phyloP scores from a whole-genome alignment of 306 rosid species.

The Vigna nakashimae region DNA sequence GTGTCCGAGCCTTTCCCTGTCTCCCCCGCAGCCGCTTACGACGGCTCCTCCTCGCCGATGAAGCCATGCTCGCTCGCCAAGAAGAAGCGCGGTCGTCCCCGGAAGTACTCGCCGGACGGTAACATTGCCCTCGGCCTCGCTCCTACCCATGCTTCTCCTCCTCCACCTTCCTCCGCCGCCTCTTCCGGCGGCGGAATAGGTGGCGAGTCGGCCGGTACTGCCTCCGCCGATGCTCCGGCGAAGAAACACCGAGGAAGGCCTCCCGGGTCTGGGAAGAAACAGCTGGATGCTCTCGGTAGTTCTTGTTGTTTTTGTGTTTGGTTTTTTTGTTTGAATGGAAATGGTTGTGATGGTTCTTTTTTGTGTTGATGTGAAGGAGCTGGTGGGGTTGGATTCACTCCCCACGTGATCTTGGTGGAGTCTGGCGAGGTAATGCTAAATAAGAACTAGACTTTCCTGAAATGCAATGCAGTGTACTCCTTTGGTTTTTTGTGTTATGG shows the following conservation, averaged over 20 bases:
- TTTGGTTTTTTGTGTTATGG: conserved; percentile 22
- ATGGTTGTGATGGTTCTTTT: conserved; percentile 31
- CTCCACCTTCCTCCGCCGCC: conserved; percentile 16
- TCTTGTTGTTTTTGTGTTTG: conserved; percentile 9
- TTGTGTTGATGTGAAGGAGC: conserved; percentile 57
- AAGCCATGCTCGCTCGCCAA: conserved; percentile 62
- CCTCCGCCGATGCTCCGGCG: conserved; percentile 62
- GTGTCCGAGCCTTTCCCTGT: conserved; percentile 56
- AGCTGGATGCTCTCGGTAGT: conserved; percentile 80
- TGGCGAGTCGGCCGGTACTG: conserved; percentile 61
- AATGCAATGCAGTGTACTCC: neutral
- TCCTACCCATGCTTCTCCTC: conserved; percentile 61
- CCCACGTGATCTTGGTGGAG: conserved; percentile 80
- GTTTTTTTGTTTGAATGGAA: conserved; percentile 22
- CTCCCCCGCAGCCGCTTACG: conserved; percentile 52
- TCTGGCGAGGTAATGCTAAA: conserved; percentile 72
- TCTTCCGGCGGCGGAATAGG: neutral
- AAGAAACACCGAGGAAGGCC: conserved; percentile 90
- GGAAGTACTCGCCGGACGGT: conserved; percentile 91
- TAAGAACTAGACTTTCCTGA: neutral
- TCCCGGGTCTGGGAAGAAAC: conserved; percentile 89
- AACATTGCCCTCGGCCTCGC: conserved; percentile 82
- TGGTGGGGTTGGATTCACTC: conserved; percentile 87
- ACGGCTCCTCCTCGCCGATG: conserved; percentile 61
- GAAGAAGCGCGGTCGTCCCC: conserved; percentile 94